Conservation (phyloP, 257 asterid genomes). For the Scutellaria baicalensis region DNA sequence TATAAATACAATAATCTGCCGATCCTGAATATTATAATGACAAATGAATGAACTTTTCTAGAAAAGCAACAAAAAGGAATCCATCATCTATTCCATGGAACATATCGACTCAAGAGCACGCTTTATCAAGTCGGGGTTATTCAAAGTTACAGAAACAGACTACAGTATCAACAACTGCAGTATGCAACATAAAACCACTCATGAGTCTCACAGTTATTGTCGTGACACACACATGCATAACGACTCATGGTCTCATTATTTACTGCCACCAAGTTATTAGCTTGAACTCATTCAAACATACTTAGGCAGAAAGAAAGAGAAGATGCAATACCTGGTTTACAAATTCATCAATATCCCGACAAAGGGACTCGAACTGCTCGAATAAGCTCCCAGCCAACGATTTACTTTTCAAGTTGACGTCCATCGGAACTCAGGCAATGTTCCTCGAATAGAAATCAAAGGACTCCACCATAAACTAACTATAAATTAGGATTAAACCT, state of each 20-base stretch:
- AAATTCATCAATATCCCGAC: slow-evolving; percentile 66
- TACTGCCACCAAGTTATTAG: too few species aligned
- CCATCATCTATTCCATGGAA: neutral
- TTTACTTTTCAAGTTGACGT: slow-evolving; percentile 29
- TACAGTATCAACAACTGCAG: neutral
- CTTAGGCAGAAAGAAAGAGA: neutral
- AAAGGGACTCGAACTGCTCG: slow-evolving; percentile 52
- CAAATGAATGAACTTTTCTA: neutral
- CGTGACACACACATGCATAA: neutral
- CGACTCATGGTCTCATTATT: neutral
- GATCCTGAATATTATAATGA: neutral
- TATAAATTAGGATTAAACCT: slow-evolving; percentile 16
- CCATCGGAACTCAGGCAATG: slow-evolving; percentile 24
- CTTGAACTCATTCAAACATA: slow-evolving; percentile 2
- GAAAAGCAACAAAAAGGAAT: neutral
- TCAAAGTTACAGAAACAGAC: neutral
- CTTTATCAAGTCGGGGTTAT: neutral
- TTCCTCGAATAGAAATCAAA: slow-evolving; percentile 7
- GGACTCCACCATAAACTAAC: slow-evolving; percentile 3
- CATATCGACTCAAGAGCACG: neutral
- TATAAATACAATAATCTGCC: neutral
- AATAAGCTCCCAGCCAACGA: slow-evolving; percentile 61
- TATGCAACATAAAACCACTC: neutral
- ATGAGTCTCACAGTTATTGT: neutral
- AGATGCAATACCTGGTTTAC: slow-evolving; percentile 45